These are phyloP conservation scores for Chaetomium olivaceum DNA, from an alignment of 2,329 filamentous ascomycete genomes.

Conservation along the genomic window DNA sequence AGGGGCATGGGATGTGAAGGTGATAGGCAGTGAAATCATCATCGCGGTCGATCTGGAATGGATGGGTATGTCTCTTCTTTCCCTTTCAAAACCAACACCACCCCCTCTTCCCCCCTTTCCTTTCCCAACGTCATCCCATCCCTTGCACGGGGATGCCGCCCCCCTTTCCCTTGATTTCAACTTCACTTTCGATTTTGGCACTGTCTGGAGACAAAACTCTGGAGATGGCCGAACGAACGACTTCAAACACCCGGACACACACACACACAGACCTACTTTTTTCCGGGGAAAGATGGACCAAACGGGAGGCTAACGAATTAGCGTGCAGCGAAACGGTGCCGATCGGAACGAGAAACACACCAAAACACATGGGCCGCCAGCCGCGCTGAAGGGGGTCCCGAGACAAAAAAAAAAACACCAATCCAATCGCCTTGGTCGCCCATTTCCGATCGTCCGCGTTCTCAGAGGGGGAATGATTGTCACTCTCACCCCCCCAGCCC, in stretches of 20 bases:
- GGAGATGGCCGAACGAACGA: background rate
- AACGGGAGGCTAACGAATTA: constrained; percentile 8
- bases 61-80: background rate
- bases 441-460: background rate
- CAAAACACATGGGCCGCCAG: background rate
- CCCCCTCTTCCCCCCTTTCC: too few relatives aligned
- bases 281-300: background rate
- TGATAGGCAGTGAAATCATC: background rate
- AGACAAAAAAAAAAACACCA: background rate
- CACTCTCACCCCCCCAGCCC: background rate
- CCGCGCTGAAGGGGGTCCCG: background rate
- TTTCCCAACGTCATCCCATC: background rate
- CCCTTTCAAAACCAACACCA: too few relatives aligned
- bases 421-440: background rate
- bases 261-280: background rate
- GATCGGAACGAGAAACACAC: background rate
- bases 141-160: background rate
- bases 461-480: constrained; percentile 22
- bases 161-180: background rate
- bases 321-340: constrained; percentile 1
- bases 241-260: too few relatives aligned
- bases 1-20: constrained; percentile 13
- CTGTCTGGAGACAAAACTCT: background rate
- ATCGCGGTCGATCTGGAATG: background rate
- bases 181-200: background rate